Conservation (phyloP, 495 filamentous ascomycete genomes). For the Aspergillus conjunctus region DNA sequence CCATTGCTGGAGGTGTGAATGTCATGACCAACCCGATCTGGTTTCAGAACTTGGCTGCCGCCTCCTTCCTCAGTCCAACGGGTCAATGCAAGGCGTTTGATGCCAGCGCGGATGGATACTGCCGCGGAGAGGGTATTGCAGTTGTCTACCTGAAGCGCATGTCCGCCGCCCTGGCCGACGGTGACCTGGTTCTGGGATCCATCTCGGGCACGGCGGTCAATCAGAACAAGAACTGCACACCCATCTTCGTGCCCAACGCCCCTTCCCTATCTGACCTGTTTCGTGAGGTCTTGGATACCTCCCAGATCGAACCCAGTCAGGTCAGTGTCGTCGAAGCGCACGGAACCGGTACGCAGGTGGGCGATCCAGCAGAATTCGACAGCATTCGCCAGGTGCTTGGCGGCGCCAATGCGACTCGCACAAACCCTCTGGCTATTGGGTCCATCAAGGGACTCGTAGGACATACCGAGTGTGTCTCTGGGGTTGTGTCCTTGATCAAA, state of each 20-base stretch:
- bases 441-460: conserved; percentile 53
- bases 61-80: conserved; percentile 39
- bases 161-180: conserved; percentile 58
- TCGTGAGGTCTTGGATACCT: conserved; percentile 52
- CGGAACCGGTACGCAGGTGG: conserved; percentile 71
- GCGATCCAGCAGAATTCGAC: conserved; percentile 61
- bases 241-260: conserved; percentile 66
- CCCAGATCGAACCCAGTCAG: conserved; percentile 59
- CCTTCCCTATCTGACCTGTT: conserved; percentile 62
- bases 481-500: conserved; percentile 47
- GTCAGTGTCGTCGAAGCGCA: conserved; percentile 74
- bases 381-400: conserved; percentile 38
- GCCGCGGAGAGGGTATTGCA: conserved; percentile 64
- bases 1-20: conserved; percentile 43
- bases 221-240: conserved; percentile 63
- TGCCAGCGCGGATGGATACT: conserved; percentile 69
- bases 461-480: conserved; percentile 52
- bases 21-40: conserved; percentile 35
- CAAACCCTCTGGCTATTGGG: conserved; percentile 25
- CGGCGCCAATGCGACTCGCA: conserved; percentile 9
- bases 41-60: conserved; percentile 36
- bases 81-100: conserved; percentile 69
- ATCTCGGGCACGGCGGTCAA: conserved; percentile 62
- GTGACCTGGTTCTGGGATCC: conserved; percentile 63
- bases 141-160: conserved; percentile 66